Base-by-base conservation (phyloP, 2,329 filamentous ascomycete species). In the Diplocarpon rosae region DNA sequence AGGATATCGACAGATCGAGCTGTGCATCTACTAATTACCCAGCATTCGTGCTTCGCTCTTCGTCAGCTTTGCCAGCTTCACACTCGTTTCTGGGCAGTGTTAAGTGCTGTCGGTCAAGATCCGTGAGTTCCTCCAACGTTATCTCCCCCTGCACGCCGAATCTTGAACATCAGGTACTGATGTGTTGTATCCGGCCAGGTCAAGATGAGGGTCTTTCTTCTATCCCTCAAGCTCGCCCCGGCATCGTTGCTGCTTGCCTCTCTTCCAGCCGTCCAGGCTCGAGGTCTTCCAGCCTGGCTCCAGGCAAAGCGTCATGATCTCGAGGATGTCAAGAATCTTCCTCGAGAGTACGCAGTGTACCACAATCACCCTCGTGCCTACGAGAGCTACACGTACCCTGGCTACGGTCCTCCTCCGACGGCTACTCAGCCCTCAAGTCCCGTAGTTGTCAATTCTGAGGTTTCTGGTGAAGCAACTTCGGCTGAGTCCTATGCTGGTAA, bases 331-430 rank as follows among this genome's bases (percentile, higher is more conserved):
- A 37, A 47, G 10, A 49, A 52, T 34, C 42, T 45, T 14, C 55
- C 55, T 34, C 56, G 43, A 30, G 34, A 52, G 20, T 60, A 60
- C 38, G 49, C 34, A 16, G 52, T 53, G 13, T 59, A 59, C 45
- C 49, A 49, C 24, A 32, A 30, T 3, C 35, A 34, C 37, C 45
- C 45, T 14, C 32, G 31, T n/a, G 38, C 32, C 10, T 49, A 52
- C 40, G 55, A 50, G 9, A 46, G 44, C n/a, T 60, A 60, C 43
- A 52, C 49, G 8, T 56, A 54, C 39, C 47, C 45, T 30, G 54
- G 52, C 11, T 51, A 54, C 45, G 58, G 58, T 17, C 58, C 58
- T 39, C 47, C 47, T 28, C 57, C 58, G 24, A 59, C 56, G 11
- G 30, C n/a, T 9, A 32, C 11, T 12, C n/a, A 5, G 30, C 10